Conservation (phyloP, 176 grass and related monocot species). For the Bolboschoenus planiculmis region DNA sequence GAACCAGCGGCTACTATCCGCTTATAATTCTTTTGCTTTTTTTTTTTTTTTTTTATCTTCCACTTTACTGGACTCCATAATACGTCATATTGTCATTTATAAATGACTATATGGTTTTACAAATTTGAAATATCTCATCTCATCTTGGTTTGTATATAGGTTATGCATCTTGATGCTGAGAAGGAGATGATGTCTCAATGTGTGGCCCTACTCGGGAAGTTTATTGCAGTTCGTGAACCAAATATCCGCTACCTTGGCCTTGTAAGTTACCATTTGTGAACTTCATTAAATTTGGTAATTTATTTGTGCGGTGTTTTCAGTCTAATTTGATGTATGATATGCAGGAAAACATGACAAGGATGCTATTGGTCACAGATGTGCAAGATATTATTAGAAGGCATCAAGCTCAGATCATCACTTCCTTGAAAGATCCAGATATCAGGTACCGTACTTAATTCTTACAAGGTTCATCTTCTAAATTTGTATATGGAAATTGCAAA, state of each 20-base stretch:
- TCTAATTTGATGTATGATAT: conserved; percentile 17
- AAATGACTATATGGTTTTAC: not conserved
- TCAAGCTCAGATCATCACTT: conserved; percentile 97
- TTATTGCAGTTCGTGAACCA: conserved; percentile 97
- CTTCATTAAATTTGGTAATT: conserved; percentile 8
- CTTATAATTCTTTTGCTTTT: not conserved
- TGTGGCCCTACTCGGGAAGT: conserved; percentile 96
- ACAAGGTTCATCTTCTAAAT: not conserved
- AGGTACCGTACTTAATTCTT: conserved; percentile 42
- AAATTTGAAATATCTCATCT: not conserved
- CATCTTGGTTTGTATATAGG: conserved; percentile 32
- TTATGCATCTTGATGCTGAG: conserved; percentile 99
- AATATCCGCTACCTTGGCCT: conserved; percentile 99
- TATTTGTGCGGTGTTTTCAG: not conserved
- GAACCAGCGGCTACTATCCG: not conserved
- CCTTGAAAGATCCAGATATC: conserved; percentile 99
- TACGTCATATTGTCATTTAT: not conserved
- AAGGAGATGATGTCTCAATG: conserved; percentile 99
- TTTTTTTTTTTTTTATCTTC: not conserved
- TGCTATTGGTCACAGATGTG: conserved; percentile 96
- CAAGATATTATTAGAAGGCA: conserved; percentile 99
- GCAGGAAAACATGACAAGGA: conserved; percentile 98
- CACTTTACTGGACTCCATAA: not conserved
- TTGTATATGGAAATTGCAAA: not conserved
- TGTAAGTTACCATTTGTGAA: conserved; percentile 40